Evolutionary conservation across 345 rosid genomes (phyloP).

Genomic region (Eucalyptus virginea): DNA sequence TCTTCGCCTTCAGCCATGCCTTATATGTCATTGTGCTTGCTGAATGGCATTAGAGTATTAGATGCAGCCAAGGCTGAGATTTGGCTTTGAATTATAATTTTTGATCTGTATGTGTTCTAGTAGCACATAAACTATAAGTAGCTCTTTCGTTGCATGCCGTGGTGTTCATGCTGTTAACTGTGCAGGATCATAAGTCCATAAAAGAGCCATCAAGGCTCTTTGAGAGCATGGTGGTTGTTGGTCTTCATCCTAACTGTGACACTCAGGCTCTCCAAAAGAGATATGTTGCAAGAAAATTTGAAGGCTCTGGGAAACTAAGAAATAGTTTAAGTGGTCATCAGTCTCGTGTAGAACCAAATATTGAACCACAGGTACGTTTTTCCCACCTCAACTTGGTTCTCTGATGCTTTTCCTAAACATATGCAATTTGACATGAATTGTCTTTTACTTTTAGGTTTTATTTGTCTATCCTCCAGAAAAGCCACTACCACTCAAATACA

Average conservation of each 20-base stretch:
- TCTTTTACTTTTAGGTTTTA: conserved; percentile 47
- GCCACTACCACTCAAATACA: conserved; percentile 64
- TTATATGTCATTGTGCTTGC: neutral
- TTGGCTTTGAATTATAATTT: neutral
- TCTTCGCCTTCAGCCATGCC: neutral
- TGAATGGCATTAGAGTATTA: neutral
- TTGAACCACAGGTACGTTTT: conserved; percentile 73
- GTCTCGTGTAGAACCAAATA: conserved; percentile 63
- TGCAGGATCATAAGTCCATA: conserved; percentile 75
- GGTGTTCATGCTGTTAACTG: neutral
- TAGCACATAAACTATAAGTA: neutral
- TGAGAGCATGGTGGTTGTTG: conserved; percentile 92
- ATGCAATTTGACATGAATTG: neutral
- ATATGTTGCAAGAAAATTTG: conserved; percentile 35
- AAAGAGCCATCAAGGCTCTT: conserved; percentile 81
- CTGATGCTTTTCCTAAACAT: neutral
- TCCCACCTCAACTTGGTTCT: neutral
- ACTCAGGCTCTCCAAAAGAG: conserved; percentile 67
- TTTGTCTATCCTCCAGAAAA: conserved; percentile 89
- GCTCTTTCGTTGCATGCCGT: neutral
- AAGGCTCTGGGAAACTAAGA: conserved; percentile 56
- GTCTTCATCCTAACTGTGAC: conserved; percentile 90
- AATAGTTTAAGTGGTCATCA: conserved; percentile 42
- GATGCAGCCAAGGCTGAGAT: neutral
- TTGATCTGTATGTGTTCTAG: neutral